Conservation (phyloP, 2,329 filamentous ascomycete species). For the Colletotrichum higginsianum region DNA sequence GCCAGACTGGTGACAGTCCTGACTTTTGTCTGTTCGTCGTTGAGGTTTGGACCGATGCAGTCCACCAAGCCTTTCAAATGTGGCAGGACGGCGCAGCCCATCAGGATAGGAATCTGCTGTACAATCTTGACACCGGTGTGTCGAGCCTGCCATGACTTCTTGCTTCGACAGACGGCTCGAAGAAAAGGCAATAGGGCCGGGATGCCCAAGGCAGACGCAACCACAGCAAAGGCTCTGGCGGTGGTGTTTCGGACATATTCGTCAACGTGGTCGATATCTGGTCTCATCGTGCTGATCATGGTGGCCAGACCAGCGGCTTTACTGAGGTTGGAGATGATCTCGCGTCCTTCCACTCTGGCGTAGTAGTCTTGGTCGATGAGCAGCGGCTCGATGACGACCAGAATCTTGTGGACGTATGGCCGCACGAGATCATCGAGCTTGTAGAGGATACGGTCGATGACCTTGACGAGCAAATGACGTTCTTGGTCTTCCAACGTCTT, state of each 20-base stretch:
- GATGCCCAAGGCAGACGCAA: constrained; percentile 95
- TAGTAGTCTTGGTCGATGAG: constrained; percentile 99
- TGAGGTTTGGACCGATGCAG: constrained; percentile 95
- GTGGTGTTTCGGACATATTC: constrained; percentile 99
- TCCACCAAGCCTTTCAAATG: constrained; percentile 97
- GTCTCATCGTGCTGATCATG: constrained; percentile 99
- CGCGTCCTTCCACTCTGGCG: constrained; percentile 95
- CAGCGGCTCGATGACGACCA: constrained; percentile 98
- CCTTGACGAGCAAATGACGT: constrained; percentile 97
- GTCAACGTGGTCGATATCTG: constrained; percentile 98
- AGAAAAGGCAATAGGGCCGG: constrained; percentile 95
- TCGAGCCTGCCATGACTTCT: constrained; percentile 98
- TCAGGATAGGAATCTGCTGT: constrained; percentile 97
- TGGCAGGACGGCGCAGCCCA: constrained; percentile 96
- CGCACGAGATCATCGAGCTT: constrained; percentile 97
- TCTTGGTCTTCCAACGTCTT: constrained; percentile 98
- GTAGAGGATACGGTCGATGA: constrained; percentile 98
- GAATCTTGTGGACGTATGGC: constrained; percentile 97
- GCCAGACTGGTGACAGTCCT: constrained; percentile 95
- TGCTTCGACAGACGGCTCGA: constrained; percentile 94
- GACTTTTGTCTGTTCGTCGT: constrained; percentile 98
- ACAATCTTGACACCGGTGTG: constrained; percentile 99
- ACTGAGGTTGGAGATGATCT: constrained; percentile 98
- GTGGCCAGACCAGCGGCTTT: constrained; percentile 97
- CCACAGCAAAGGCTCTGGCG: constrained; percentile 95